Conservation (phyloP, 2,329 filamentous ascomycete genomes). For the Cryphonectria japonica region DNA sequence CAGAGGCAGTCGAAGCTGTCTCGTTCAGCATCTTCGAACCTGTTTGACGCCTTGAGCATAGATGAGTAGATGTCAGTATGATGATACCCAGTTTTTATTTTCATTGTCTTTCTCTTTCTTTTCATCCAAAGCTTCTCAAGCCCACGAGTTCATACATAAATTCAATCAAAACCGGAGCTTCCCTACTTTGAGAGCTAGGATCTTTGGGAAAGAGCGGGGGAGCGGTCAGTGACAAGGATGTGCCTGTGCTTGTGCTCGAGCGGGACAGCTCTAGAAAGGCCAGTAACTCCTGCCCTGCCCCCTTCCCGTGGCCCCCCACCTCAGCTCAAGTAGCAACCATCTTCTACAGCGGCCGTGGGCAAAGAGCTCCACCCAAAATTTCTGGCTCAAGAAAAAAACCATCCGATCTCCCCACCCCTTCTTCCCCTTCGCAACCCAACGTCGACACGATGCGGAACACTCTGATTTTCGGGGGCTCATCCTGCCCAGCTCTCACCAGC, state of each 20-base stretch:
- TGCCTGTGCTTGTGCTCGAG: neutral
- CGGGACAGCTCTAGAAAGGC: neutral
- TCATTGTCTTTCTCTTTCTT: too few species aligned
- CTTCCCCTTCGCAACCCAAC: constrained; percentile 7
- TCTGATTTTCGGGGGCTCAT: constrained; percentile 69
- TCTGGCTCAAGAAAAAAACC: constrained; percentile 5
- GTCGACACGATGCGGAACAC: constrained; percentile 63
- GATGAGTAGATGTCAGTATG: neutral
- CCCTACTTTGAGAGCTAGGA: too few species aligned
- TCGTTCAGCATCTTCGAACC: constrained; percentile 5
- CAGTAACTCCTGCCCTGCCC: neutral
- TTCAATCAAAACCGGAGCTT: too few species aligned
- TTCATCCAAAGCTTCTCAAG: too few species aligned
- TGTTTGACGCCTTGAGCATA: constrained; percentile 20
- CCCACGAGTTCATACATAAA: too few species aligned
- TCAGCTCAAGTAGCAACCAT: neutral
- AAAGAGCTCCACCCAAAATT: constrained; percentile 22
- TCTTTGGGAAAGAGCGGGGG: too few species aligned
- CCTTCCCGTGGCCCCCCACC: neutral
- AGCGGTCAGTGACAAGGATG: neutral
- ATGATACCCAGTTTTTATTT: neutral
- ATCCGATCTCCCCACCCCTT: constrained; percentile 21
- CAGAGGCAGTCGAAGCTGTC: neutral
- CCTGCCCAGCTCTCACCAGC: constrained; percentile 65
- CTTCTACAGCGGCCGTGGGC: neutral